Evolutionary conservation across 306 rosid genomes (phyloP).

Genomic region (Fragaria iinumae): DNA sequence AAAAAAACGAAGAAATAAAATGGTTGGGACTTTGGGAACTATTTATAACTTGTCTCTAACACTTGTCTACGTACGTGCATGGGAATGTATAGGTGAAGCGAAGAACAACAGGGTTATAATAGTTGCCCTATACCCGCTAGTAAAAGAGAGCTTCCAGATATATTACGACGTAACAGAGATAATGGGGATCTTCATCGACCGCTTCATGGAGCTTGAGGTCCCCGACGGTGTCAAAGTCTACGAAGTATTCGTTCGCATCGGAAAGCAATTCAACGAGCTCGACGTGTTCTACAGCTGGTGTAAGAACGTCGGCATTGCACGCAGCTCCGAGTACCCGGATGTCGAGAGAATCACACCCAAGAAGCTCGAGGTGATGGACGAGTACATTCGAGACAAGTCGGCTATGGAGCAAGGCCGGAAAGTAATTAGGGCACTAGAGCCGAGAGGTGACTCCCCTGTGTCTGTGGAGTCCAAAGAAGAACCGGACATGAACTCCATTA

Average conservation of each 20-base stretch:
- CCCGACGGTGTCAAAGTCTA: conserved; percentile 55
- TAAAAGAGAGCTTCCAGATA: conserved; percentile 75
- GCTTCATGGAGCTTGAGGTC: conserved; percentile 59
- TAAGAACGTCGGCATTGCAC: conserved; percentile 60
- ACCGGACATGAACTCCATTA: conserved; percentile 49
- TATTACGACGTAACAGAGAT: conserved; percentile 68
- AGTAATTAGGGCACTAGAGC: background rate
- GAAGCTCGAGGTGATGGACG: conserved; percentile 81
- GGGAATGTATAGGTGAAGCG: conserved; percentile 54
- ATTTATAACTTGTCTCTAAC: background rate
- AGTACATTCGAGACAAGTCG: conserved; percentile 59
- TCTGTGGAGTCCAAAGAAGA: conserved; percentile 6
- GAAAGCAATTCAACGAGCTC: conserved; percentile 86
- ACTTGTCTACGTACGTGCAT: background rate
- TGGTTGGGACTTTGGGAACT: background rate
- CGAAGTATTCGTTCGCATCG: conserved; percentile 71
- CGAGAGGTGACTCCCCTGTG: conserved; percentile 10
- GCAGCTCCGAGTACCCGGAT: conserved; percentile 83
- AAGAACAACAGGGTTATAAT: conserved; percentile 63
- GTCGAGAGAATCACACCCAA: conserved; percentile 65
- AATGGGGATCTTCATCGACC: conserved; percentile 52
- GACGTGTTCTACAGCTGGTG: conserved; percentile 69
- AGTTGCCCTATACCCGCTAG: conserved; percentile 68
- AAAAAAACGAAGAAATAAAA: too few species aligned
- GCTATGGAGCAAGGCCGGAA: conserved; percentile 32